Evolutionary conservation across 169 alveolate species (phyloP).

Genomic region (Plasmodium coatneyi): DNA sequence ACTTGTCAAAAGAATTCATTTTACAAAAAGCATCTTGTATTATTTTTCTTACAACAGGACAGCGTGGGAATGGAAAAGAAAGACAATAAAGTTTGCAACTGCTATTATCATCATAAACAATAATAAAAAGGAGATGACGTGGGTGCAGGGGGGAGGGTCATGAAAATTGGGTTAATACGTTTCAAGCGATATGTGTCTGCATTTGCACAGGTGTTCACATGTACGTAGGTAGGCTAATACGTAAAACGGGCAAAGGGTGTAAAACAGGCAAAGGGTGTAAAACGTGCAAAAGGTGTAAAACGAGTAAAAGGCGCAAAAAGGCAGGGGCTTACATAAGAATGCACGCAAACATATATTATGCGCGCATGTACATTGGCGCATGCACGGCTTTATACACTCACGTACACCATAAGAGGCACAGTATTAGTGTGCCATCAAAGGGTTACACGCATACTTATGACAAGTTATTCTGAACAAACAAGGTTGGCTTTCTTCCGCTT

Average conservation of each 20-base stretch:
- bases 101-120: constrained; percentile 40
- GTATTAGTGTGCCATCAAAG: background rate
- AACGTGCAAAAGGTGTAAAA: background rate
- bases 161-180: background rate
- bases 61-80: background rate
- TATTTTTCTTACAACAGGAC: constrained; percentile 19
- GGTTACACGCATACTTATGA: background rate
- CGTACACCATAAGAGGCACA: background rate
- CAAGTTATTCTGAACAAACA: constrained; percentile 25
- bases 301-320: background rate
- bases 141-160: background rate
- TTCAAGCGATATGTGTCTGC: background rate
- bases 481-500: constrained; percentile 18
- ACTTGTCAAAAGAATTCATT: constrained; percentile 19
- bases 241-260: background rate
- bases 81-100: constrained; percentile 3
- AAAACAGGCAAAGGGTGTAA: no score
- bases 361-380: background rate
- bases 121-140: background rate
- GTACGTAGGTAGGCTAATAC: background rate
- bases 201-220: constrained; percentile 1
- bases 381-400: background rate
- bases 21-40: constrained; percentile 55
- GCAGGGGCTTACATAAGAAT: background rate
- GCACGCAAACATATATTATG: background rate